Evolutionary conservation across 1,139 yeast genomes (phyloP), one percentile per base, ranked within the genome.

Genomic region (Candida buenavistaensis): DNA sequence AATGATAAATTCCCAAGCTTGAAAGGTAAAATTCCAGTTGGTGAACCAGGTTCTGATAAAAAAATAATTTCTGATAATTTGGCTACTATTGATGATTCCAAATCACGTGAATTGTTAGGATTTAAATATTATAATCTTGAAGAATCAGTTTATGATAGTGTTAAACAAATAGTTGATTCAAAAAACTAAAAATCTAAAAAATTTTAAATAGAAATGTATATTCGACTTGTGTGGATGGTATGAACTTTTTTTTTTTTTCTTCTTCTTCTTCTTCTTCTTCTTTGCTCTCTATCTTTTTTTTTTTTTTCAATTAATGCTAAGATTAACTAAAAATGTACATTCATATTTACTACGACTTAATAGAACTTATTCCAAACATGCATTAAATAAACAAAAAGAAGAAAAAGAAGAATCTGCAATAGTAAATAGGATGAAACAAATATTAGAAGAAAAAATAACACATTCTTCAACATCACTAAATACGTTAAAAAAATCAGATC

Each of bases 61-160:
- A 48, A 45, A n/a, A 48, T 50, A 14, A 41, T 47, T 24, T 50
- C 47, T 23, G 32, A 23, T 15, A 44, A 49, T 5, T 43, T 57
- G 37, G 47, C 57, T 20, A 52, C 43, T 28, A 54, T 61, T 34
- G 72, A 68, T 39, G 61, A 59, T 35, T 47, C 63, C 9, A 54
- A 52, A 39, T 69, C 78, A 9, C 46, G 43, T 33, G 41, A 52
- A 30, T 47, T 57, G 30, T 52, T 71, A 28, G 75, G 73, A 0
- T 55, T 64, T 30, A 50, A 60, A 12, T 69, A 64, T 48, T 59
- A 55, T 31, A 49, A 57, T 16, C 51, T 74, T 37, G 65, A 65
- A 30, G 44, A 58, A 17, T 52, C 70, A 5, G 57, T 72, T n/a
- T 46, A 47, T 35, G 80, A 74, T 48, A 56, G 78, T 1, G 66